Evolutionary conservation across 1,284 basidiomycete genomes (phyloP), one percentile per base, ranked within the genome.

Genomic region (Ceratorhiza oryzae-sativae): DNA sequence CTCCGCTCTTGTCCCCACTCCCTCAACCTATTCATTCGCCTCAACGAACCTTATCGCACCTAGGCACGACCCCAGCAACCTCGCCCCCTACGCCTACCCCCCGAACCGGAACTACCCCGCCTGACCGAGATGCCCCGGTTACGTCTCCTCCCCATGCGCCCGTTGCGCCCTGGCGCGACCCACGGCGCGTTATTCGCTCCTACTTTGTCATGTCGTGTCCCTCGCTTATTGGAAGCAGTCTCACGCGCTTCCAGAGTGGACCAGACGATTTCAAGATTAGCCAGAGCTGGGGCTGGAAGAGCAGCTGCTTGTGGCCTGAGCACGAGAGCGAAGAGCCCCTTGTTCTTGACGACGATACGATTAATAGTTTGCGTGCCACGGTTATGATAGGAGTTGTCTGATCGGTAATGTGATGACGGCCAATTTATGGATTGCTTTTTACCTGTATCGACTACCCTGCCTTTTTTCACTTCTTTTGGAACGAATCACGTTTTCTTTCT

Each of bases 161-260:
- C 4, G 76, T 79, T 13, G 88, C 90, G 71, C 87, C 88, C n/a
- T 92, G 89, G 77, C 86, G 91, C 71, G 91, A 93, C 79, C 87
- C 90, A n/a, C 86, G 91, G 20, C 77, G 85, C 39, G 81, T 84
- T 5, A 84, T 93, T 46, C 84, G 86, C 18, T 90, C 90, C 2
- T 94, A 93, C 80, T 97, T 98, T 77, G 87, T 87, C 53, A 90
- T 97, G 74, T 88, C 87, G 72, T 96, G 94, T 77, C 88, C 91
- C 0, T 91, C 87, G 68, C 88, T 90, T 12, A 89, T 92, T 5
- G 94, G 95, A 6, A 88, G 90, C 2, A 90, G 90, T 25, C 84
- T 95, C 77, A 95, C 93, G 55, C 86, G 89, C 56, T 97, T 97
- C 79, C 86, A 88, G 72, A 94, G 92, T 73, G 88, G 90, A 0